Evolutionary conservation across 2,329 filamentous ascomycete genomes (phyloP), one percentile per base, ranked within the genome.

Genomic region (Dactylonectria macrodidyma): DNA sequence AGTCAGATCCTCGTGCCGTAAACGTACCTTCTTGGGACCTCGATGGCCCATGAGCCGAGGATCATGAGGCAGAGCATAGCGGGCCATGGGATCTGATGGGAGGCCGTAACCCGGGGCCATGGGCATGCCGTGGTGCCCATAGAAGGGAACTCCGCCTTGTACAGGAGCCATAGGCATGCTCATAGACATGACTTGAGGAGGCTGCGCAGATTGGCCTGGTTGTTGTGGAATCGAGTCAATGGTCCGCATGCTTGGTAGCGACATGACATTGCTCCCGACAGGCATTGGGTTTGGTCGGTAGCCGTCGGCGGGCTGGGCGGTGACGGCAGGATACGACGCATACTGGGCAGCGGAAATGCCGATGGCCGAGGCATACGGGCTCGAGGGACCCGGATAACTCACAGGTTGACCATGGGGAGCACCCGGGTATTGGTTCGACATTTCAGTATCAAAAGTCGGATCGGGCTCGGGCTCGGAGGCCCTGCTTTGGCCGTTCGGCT

Each of bases 21-120:
- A 61, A 77, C 81, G 63, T 84, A 89, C 88, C 86, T 89, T 90
- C 74, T 89, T 90, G 47, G 88, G 85, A 22, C 86, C 85, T 59
- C 85, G 83, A 52, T 83, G 81, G 48, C 83, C 82, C 54, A 87
- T 70, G 54, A 86, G 79, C 54, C 85, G 82, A 38, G 85, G 84
- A 62, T 88, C 87, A 58, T 84, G 83, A 36, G 85, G 82, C 44
- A 88, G 73, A 38, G 84, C 79, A 72, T 86, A 87, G 64, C 86
- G 81, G 69, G 81, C 79, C 72, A 83, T 75, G 67, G 82, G 77
- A 33, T 86, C 84, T 11, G 82, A 78, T 30, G 82, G 79, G 61
- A 88, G 76, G n/a, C 81, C 81, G 67, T 88, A 81, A 46, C 73
- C 77, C 19, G 78, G 73, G 10, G 75, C 73, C 68, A 80, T 65